Conservation (phyloP, 495 filamentous ascomycete species). For the Penicillium antarcticum region DNA sequence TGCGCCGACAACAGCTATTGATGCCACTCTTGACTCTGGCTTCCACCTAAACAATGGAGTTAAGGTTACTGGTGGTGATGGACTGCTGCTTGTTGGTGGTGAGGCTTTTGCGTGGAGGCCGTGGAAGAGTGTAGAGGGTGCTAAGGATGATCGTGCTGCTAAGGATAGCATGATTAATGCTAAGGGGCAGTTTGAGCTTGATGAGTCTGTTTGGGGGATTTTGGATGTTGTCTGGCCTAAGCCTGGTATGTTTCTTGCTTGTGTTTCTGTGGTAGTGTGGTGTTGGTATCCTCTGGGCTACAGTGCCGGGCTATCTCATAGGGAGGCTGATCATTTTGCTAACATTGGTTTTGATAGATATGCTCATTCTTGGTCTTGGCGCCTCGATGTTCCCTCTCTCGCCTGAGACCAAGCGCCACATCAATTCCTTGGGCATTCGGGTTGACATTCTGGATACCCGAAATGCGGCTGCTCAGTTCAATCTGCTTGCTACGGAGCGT, state of each 20-base stretch:
- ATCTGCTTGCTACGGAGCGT: slow-evolving; percentile 79
- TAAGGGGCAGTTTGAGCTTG: slow-evolving; percentile 79
- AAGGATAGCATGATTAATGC: slow-evolving; percentile 58
- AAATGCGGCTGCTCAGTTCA: slow-evolving; percentile 91
- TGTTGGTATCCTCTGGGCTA: slow-evolving; percentile 3
- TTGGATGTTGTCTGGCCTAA: slow-evolving; percentile 82
- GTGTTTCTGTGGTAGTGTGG: slow-evolving; percentile 2
- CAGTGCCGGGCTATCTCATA: neutral
- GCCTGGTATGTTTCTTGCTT: slow-evolving; percentile 61
- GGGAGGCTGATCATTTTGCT: slow-evolving; percentile 8
- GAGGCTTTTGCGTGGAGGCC: slow-evolving; percentile 89
- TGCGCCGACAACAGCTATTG: slow-evolving; percentile 75
- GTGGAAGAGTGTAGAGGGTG: slow-evolving; percentile 49
- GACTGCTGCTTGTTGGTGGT: slow-evolving; percentile 72
- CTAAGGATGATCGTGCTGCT: slow-evolving; percentile 23
- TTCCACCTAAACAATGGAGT: slow-evolving; percentile 79
- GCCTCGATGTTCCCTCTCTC: slow-evolving; percentile 67
- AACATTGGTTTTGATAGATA: slow-evolving; percentile 52
- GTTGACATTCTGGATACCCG: slow-evolving; percentile 89
- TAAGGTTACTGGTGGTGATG: slow-evolving; percentile 60
- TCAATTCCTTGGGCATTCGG: slow-evolving; percentile 77
- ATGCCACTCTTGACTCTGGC: slow-evolving; percentile 70
- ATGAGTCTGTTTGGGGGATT: slow-evolving; percentile 67
- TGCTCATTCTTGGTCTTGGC: slow-evolving; percentile 87
- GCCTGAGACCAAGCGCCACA: slow-evolving; percentile 64